Conservation (phyloP, 2,329 filamentous ascomycete species). For the Phyllosticta paracitricarpa region DNA sequence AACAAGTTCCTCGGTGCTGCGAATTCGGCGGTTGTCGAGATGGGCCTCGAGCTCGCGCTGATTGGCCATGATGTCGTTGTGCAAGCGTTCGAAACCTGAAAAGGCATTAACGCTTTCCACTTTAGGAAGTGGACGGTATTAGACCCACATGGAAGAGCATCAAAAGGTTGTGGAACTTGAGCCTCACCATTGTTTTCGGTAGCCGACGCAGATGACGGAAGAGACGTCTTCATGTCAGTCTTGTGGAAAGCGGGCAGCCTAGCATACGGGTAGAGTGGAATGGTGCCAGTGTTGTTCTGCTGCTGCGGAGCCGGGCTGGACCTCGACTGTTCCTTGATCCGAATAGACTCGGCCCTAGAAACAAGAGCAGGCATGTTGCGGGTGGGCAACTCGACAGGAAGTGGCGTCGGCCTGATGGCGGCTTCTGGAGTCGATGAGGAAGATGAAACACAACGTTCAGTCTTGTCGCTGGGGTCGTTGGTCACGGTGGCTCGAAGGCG, state of each 20-base stretch:
- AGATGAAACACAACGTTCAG: background rate
- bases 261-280: slow-evolving; percentile 8
- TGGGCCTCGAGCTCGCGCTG: background rate
- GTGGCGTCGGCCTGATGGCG: background rate
- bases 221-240: slow-evolving; percentile 8
- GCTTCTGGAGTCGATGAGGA: background rate
- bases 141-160: slow-evolving; percentile 22
- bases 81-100: background rate
- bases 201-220: background rate
- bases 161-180: slow-evolving; percentile 32
- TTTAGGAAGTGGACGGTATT: too few relatives aligned
- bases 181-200: slow-evolving; percentile 24
- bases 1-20: background rate
- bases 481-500: slow-evolving; percentile 65
- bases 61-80: background rate
- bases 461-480: slow-evolving; percentile 11
- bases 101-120: background rate
- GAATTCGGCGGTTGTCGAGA: too few relatives aligned
- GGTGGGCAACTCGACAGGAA: slow-evolving; percentile 2
- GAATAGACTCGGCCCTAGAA: background rate
- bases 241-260: slow-evolving; percentile 12
- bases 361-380: background rate
- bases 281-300: slow-evolving; percentile 7
- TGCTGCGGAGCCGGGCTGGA: background rate
- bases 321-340: background rate